Evolutionary conservation across 768 basidiomycete species (phyloP).

Genomic region (Auriculariales sp.): DNA sequence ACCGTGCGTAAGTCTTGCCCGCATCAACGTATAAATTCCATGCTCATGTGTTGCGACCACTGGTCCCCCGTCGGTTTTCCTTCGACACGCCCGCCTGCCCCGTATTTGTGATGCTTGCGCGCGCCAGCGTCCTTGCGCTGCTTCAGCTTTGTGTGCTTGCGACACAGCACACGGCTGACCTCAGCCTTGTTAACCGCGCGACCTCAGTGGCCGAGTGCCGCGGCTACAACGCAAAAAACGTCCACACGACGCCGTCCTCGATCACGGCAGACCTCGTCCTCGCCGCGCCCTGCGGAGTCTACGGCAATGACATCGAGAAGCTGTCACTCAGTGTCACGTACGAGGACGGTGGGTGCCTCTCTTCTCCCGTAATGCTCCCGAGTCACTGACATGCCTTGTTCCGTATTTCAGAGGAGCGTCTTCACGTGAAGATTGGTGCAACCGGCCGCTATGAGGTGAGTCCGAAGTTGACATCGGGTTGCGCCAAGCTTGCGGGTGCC

Average conservation of each 20-base stretch:
- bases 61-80: too few species aligned
- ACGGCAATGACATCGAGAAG: slow-evolving; percentile 35
- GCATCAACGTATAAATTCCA: too few species aligned
- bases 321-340: slow-evolving; percentile 40
- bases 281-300: slow-evolving; percentile 44
- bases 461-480: too few species aligned
- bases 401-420: slow-evolving; percentile 28
- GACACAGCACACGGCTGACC: background rate
- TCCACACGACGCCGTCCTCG: slow-evolving; percentile 20
- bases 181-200: background rate
- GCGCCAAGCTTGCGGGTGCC: too few species aligned
- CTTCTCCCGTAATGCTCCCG: background rate
- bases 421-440: slow-evolving; percentile 50
- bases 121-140: background rate
- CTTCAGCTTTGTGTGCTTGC: background rate
- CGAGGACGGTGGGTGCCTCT: slow-evolving; percentile 23
- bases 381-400: background rate
- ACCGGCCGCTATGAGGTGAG: too few species aligned
- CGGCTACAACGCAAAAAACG: slow-evolving; percentile 39
- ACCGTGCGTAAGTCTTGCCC: too few species aligned
- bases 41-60: too few species aligned
- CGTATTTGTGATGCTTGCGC: background rate
- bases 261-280: slow-evolving; percentile 40
- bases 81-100: too few species aligned
- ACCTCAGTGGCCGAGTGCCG: slow-evolving; percentile 9